Percentiles rank a stretch among this genome's conserved stretches.
phyloP scores from a whole-genome alignment of 805 yeast species.

The Kockiozyma suomiensis region DNA sequence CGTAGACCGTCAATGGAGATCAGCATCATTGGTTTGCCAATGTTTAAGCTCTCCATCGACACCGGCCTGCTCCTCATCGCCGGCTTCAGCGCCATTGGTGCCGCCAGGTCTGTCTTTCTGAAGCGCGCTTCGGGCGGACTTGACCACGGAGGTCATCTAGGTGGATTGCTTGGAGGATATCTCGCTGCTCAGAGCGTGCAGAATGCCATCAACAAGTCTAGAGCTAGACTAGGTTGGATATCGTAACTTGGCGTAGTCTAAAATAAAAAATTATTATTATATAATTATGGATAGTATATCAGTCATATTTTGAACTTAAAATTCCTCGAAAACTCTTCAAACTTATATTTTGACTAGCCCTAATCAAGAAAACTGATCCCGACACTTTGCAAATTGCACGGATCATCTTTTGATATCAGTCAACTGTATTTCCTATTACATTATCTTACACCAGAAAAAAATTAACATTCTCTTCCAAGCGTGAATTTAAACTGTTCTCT shows the following conservation, averaged over 20 bases:
- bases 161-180: conserved; percentile 27
- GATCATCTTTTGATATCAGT: background rate
- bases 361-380: too few species aligned
- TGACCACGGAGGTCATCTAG: conserved; percentile 33
- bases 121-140: conserved; percentile 5
- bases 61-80: conserved; percentile 11
- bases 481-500: too few species aligned
- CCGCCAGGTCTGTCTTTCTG: conserved; percentile 4
- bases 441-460: too few species aligned
- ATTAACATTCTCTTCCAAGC: too few species aligned
- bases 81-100: conserved; percentile 15
- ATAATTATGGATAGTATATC: too few species aligned
- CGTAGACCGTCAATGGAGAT: conserved; percentile 17
- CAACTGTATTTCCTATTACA: too few species aligned
- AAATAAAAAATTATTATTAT: too few species aligned
- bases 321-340: too few species aligned
- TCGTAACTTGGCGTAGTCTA: too few species aligned
- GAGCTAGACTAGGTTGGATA: background rate
- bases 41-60: background rate
- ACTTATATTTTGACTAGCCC: too few species aligned
- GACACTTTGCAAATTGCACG: background rate
- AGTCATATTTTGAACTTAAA: too few species aligned
- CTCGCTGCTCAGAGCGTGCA: background rate
- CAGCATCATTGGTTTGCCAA: conserved; percentile 15
- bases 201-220: background rate